Conservation (phyloP, 1,284 basidiomycete genomes). For the Cutaneotrichosporon arboriforme region DNA sequence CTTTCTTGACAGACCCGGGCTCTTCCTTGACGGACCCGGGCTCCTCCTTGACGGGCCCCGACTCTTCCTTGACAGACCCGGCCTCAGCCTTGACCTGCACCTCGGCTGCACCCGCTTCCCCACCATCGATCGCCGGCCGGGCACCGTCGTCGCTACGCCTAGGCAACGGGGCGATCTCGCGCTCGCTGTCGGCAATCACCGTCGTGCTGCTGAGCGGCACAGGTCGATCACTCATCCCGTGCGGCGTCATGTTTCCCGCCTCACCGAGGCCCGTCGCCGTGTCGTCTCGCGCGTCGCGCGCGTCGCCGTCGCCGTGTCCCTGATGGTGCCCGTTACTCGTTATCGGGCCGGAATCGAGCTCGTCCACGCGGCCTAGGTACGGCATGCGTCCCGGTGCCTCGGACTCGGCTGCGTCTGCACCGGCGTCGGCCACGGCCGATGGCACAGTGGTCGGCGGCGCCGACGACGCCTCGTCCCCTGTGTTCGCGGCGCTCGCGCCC, state of each 20-base stretch:
- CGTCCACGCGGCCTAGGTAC: constrained; percentile 47
- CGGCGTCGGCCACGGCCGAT: constrained; percentile 27
- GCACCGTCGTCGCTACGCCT: constrained; percentile 11
- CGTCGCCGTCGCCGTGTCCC: no score
- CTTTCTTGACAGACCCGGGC: background rate
- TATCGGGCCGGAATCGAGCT: constrained; percentile 47
- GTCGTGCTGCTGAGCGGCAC: constrained; percentile 44
- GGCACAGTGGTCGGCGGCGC: background rate
- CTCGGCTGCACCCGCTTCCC: background rate
- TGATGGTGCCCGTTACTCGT: constrained; percentile 13
- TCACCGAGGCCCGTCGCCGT: constrained; percentile 9
- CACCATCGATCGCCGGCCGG: background rate
- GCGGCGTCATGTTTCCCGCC: constrained; percentile 40
- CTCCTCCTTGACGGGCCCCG: background rate
- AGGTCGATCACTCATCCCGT: constrained; percentile 45
- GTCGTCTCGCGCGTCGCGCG: background rate
- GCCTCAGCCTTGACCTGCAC: background rate
- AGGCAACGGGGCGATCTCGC: constrained; percentile 37
- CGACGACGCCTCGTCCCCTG: background rate
- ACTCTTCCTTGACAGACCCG: background rate
- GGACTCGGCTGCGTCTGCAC: constrained; percentile 41
- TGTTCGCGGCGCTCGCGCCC: background rate
- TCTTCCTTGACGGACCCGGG: background rate
- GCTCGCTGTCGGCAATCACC: constrained; percentile 24
- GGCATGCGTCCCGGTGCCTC: constrained; percentile 35